phyloP scores from a whole-genome alignment of 805 yeast species.

The Ogataea neopini region DNA sequence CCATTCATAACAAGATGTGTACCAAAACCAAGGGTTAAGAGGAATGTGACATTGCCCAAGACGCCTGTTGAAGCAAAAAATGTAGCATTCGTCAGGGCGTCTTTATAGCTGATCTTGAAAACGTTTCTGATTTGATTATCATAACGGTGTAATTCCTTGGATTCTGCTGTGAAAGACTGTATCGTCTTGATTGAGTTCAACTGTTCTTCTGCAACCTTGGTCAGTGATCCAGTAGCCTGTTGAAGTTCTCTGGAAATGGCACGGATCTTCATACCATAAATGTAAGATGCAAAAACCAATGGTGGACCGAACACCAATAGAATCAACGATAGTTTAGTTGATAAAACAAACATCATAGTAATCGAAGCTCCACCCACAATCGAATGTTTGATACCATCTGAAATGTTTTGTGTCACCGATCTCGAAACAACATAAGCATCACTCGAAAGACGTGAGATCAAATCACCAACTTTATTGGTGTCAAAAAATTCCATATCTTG shows the following conservation, averaged over 20 bases:
- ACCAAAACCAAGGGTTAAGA: slow-evolving; percentile 77
- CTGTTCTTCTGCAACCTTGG: slow-evolving; percentile 91
- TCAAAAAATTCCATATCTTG: slow-evolving; percentile 93
- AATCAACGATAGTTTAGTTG: slow-evolving; percentile 74
- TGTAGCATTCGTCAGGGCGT: slow-evolving; percentile 77
- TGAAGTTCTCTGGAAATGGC: slow-evolving; percentile 75
- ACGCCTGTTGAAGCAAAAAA: slow-evolving; percentile 82
- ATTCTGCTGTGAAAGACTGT: slow-evolving; percentile 88
- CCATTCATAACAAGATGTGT: slow-evolving; percentile 77
- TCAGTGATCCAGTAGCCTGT: slow-evolving; percentile 80
- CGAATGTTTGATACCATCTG: slow-evolving; percentile 85
- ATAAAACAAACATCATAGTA: slow-evolving; percentile 86
- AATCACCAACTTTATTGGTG: slow-evolving; percentile 87
- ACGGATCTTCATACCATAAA: slow-evolving; percentile 82
- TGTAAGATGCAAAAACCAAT: slow-evolving; percentile 71
- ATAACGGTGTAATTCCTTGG: slow-evolving; percentile 72
- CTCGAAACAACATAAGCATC: slow-evolving; percentile 90
- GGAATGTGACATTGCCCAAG: slow-evolving; percentile 76
- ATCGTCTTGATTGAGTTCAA: slow-evolving; percentile 83
- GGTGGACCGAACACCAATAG: slow-evolving; percentile 86
- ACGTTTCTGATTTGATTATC: slow-evolving; percentile 69
- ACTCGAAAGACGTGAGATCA: slow-evolving; percentile 81
- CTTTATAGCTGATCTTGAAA: slow-evolving; percentile 71
- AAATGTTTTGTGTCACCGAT: slow-evolving; percentile 82
- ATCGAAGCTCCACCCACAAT: slow-evolving; percentile 82